Conservation (phyloP, 805 yeast genomes). For the Alloascoidea africana region DNA sequence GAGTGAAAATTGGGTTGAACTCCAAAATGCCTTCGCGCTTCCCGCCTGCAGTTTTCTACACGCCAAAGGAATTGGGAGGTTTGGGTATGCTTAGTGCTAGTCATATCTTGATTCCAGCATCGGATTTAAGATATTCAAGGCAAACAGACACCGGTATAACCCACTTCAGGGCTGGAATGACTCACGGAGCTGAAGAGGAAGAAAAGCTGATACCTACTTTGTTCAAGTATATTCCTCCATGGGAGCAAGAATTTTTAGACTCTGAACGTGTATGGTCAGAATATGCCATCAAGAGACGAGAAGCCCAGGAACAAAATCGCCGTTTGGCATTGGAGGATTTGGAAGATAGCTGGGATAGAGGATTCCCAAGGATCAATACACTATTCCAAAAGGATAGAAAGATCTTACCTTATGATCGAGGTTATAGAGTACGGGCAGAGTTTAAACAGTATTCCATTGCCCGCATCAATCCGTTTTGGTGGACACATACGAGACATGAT, state of each 20-base stretch:
- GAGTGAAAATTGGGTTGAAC: constrained; percentile 88
- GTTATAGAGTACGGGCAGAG: constrained; percentile 72
- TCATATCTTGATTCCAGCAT: constrained; percentile 86
- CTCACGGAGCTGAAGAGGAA: constrained; percentile 45
- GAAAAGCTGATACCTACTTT: constrained; percentile 81
- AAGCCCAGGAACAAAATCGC: constrained; percentile 73
- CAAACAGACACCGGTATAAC: constrained; percentile 93
- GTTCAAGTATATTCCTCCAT: constrained; percentile 80
- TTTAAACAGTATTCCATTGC: constrained; percentile 61
- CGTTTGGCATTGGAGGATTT: constrained; percentile 84
- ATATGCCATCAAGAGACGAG: constrained; percentile 78
- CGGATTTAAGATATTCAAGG: constrained; percentile 80
- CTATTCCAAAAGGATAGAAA: constrained; percentile 90
- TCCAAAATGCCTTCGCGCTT: constrained; percentile 98
- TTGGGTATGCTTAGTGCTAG: constrained; percentile 96
- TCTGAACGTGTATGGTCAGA: constrained; percentile 98
- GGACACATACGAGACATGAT: constrained; percentile 89
- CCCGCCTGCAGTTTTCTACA: constrained; percentile 97
- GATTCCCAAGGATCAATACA: constrained; percentile 91
- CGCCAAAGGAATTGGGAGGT: constrained; percentile 96
- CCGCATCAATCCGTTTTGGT: constrained; percentile 85
- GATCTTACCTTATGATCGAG: constrained; percentile 88
- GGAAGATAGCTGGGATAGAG: constrained; percentile 93
- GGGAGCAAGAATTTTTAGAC: constrained; percentile 94
- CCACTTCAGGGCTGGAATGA: constrained; percentile 90